phyloP scores from a whole-genome alignment of 371 early-diverging fungal genomes.

The Saksenaea vasiformis region DNA sequence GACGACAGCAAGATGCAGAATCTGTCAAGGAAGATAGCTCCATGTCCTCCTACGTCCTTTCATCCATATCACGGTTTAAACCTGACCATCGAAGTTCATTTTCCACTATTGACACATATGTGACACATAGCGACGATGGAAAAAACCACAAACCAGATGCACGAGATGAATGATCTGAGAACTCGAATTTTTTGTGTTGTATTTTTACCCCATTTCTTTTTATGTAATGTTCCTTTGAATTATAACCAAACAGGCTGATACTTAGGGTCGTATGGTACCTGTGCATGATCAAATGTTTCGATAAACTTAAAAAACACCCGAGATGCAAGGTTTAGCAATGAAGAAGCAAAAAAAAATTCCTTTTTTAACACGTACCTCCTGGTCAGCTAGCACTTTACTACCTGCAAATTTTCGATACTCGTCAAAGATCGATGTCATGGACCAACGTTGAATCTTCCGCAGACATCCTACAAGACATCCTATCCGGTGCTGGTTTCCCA shows the following conservation, averaged over 20 bases:
- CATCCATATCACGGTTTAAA: constrained; percentile 10
- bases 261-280: constrained; percentile 52
- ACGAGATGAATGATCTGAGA: constrained; percentile 3
- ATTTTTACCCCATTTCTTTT: not conserved
- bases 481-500: constrained; percentile 71
- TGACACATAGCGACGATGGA: constrained; percentile 18
- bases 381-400: constrained; percentile 89
- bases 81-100: constrained; percentile 30
- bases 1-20: constrained; percentile 4
- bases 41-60: constrained; percentile 2
- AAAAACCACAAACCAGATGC: constrained; percentile 25
- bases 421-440: constrained; percentile 94
- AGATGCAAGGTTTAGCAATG: not conserved
- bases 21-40: constrained; percentile 8
- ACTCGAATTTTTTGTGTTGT: not conserved
- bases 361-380: constrained; percentile 68
- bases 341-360: not conserved
- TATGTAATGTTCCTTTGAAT: not conserved
- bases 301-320: constrained; percentile 54
- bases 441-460: constrained; percentile 92
- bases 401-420: constrained; percentile 94
- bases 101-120: constrained; percentile 9
- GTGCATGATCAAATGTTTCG: constrained; percentile 66
- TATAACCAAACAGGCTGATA: constrained; percentile 61
- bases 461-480: constrained; percentile 95